phyloP scores from a whole-genome alignment of 805 yeast genomes.

The Candida maltosa region DNA sequence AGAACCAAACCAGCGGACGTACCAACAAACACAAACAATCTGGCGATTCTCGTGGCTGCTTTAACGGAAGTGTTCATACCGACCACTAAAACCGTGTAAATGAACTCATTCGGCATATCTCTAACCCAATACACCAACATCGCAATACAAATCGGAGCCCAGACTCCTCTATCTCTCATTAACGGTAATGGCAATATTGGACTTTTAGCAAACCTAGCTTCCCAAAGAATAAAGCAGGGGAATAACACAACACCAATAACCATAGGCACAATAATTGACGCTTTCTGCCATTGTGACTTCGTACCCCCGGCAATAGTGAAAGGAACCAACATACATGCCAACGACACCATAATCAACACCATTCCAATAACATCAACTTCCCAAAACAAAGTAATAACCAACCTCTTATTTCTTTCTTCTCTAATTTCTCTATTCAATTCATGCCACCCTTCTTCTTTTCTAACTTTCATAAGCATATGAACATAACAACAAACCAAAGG shows the following conservation, averaged over 20 bases:
- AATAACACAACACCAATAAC: conserved; percentile 61
- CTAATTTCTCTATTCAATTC: too few relatives aligned
- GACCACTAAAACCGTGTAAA: conserved; percentile 63
- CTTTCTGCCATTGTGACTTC: conserved; percentile 51
- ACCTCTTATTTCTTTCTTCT: neutral
- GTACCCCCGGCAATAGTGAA: conserved; percentile 49
- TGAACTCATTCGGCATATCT: conserved; percentile 66
- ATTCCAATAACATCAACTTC: conserved; percentile 63
- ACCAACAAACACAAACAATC: conserved; percentile 63
- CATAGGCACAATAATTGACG: conserved; percentile 64
- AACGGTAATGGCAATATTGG: conserved; percentile 61
- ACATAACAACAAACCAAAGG: conserved; percentile 52
- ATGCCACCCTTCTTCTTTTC: too few relatives aligned
- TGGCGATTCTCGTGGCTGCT: conserved; percentile 63
- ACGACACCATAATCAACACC: conserved; percentile 48
- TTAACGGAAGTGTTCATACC: conserved; percentile 54
- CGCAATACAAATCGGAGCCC: conserved; percentile 61
- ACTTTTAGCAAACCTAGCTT: conserved; percentile 58
- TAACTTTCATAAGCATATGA: conserved; percentile 55
- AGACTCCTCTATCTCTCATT: conserved; percentile 67
- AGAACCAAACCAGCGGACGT: conserved; percentile 55
- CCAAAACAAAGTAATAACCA: conserved; percentile 35
- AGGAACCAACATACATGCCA: conserved; percentile 68
- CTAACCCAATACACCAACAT: conserved; percentile 57
- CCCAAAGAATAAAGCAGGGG: conserved; percentile 58